phyloP scores from a whole-genome alignment of 2,329 filamentous ascomycete species.

The Diaporthe sp. region DNA sequence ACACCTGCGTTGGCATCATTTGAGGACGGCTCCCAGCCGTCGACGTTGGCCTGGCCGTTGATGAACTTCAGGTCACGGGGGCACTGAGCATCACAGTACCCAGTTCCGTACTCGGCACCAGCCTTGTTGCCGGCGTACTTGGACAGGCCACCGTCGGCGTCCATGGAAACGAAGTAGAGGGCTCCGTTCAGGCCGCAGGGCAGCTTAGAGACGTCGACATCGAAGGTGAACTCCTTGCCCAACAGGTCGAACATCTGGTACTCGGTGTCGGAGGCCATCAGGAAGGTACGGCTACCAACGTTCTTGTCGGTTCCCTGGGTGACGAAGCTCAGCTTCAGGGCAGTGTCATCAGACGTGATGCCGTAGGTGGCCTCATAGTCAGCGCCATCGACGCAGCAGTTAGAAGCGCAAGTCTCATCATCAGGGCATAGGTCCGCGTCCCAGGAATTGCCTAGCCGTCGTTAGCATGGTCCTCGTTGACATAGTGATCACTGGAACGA shows the following conservation, averaged over 20 bases:
- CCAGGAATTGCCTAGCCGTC: too few relatives aligned
- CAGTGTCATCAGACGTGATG: constrained; percentile 58
- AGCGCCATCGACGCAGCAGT: constrained; percentile 62
- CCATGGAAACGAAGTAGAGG: constrained; percentile 76
- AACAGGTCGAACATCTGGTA: constrained; percentile 77
- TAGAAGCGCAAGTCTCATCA: constrained; percentile 56
- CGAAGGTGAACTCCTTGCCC: constrained; percentile 79
- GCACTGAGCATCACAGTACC: constrained; percentile 68
- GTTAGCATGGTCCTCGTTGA: too few relatives aligned
- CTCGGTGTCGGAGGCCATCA: constrained; percentile 71
- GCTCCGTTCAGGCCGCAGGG: constrained; percentile 81
- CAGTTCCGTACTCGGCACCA: constrained; percentile 72
- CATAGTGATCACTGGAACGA: too few relatives aligned
- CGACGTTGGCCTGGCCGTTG: constrained; percentile 68
- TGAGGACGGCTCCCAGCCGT: constrained; percentile 63
- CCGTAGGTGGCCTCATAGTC: constrained; percentile 62
- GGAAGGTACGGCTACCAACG: constrained; percentile 71
- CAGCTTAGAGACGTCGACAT: constrained; percentile 77
- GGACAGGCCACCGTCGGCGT: constrained; percentile 66
- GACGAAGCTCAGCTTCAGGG: constrained; percentile 65
- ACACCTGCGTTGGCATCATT: constrained; percentile 68
- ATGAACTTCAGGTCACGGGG: constrained; percentile 71
- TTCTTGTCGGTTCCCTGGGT: constrained; percentile 61
- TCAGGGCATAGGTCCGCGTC: constrained; percentile 47
- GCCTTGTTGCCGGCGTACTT: constrained; percentile 65